phyloP scores from a whole-genome alignment of 768 basidiomycete genomes.

The Ramaria rubella region DNA sequence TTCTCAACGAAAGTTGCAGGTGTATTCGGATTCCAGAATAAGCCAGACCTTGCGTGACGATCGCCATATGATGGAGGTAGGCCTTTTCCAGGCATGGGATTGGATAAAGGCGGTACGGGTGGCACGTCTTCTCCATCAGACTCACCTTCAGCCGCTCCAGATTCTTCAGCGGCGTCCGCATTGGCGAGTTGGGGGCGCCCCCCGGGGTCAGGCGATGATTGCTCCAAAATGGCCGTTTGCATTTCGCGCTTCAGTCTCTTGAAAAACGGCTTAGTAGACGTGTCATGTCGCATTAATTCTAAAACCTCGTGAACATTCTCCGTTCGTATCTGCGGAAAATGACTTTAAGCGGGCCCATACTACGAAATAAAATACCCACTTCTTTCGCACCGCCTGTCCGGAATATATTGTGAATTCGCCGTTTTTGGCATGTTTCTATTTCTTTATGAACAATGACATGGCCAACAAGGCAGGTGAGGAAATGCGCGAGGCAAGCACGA shows the following conservation, averaged over 20 bases:
- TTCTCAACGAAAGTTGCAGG: not conserved
- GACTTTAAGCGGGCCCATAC: not conserved
- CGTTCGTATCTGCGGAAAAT: not conserved
- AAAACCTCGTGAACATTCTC: not conserved
- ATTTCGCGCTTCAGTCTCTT: not conserved
- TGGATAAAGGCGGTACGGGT: not conserved
- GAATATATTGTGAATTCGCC: not conserved
- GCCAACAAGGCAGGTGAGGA: constrained; percentile 1
- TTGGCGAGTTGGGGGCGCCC: not conserved
- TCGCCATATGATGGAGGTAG: not conserved
- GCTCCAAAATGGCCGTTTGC: not conserved
- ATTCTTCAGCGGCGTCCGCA: not conserved
- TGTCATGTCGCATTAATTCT: not conserved
- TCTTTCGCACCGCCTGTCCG: not conserved
- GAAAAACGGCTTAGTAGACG: not conserved
- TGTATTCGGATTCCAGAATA: not conserved
- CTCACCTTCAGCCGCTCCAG: not conserved
- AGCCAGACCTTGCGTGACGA: not conserved
- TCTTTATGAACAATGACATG: not conserved
- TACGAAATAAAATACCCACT: not conserved
- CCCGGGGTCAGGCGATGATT: not conserved
- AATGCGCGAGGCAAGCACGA: not conserved
- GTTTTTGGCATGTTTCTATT: not conserved
- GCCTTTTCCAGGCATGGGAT: not conserved
- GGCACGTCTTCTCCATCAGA: not conserved